Evolutionary conservation across 2,329 filamentous ascomycete genomes (phyloP), one percentile per base, ranked within the genome.

Genomic region (Chalara sp.): DNA sequence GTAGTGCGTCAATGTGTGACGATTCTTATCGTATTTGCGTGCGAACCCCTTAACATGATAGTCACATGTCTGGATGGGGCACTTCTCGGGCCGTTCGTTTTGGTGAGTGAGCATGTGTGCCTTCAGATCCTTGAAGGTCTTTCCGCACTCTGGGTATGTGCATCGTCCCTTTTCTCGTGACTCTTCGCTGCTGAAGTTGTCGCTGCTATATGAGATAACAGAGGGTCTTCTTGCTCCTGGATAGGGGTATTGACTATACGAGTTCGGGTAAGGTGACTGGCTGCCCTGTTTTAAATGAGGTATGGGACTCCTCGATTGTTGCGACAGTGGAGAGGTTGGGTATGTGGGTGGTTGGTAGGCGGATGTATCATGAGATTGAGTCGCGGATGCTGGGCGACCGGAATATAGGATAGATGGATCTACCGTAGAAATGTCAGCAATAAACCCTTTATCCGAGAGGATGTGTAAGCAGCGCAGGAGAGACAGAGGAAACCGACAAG

Each of bases 91-190:
- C 32, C 93, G 79, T 70, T 96, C 90, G 53, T 86, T 86, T 70
- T 95, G 89, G 67, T 99, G 93, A 0, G 93, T 99, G 59, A 97
- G 80, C 87, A 96, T 95, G 67, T 99, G 93, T 5, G 93, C 90
- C 61, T 93, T 76, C 11, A 85, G 68, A 56, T 84, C 81, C 59
- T 84, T 81, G 66, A 81, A 80, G 5, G 79, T 71, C 37, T 77
- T 75, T 10, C 78, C 79, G 54, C 79, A 82, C 43, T 80, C 77
- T 1, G 78, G 75, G 52, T 79, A 74, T 28, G 78, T 76, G 56
- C 79, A 81, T 41, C 74, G 70, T 13, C 62, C 61, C 48, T 65
- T 65, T 48, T 65, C 64, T 44, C 56, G 61, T 1, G 58, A 59
- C 37, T 65, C 64, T 49, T 64, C 63, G 41, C 64, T 55, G 46